These are phyloP conservation scores for Aureobasidium lini DNA, from an alignment of 2,329 filamentous ascomycete genomes.

Conservation along the genomic window DNA sequence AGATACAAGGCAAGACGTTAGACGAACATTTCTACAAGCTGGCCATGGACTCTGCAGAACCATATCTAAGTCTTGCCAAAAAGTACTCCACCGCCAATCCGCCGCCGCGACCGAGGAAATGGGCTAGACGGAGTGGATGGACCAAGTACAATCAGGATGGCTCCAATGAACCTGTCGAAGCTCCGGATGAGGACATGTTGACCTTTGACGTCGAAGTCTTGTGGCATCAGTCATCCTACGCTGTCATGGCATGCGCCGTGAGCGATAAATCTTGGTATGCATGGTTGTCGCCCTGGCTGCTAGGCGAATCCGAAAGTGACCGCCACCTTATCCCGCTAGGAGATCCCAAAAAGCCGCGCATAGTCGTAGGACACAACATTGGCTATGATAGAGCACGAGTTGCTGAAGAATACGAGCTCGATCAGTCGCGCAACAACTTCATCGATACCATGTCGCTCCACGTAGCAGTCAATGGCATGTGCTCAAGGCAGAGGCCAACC, in stretches of 20 bases:
- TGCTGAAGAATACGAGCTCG: constrained; percentile 77
- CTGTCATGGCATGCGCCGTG: constrained; percentile 93
- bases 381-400: constrained; percentile 89
- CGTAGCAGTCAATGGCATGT: constrained; percentile 98
- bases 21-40: constrained; percentile 93
- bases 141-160: constrained; percentile 82
- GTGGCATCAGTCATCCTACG: constrained; percentile 87
- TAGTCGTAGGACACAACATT: constrained; percentile 91
- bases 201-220: constrained; percentile 96
- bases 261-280: constrained; percentile 91
- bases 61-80: constrained; percentile 69
- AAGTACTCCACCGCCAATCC: constrained; percentile 58
- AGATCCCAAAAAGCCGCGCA: constrained; percentile 61
- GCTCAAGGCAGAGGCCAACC: constrained; percentile 86
- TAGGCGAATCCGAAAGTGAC: constrained; percentile 70
- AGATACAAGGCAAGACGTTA: constrained; percentile 68
- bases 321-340: constrained; percentile 83
- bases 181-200: constrained; percentile 72
- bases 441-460: constrained; percentile 98
- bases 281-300: constrained; percentile 92
- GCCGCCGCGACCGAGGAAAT: constrained; percentile 59
- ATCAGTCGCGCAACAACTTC: constrained; percentile 78
- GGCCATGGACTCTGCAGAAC: constrained; percentile 78
- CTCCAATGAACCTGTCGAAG: constrained; percentile 60
- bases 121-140: constrained; percentile 79